A percentile compares a stretch with the other conserved stretches of the same genome.
Conservation (phyloP, 2,329 filamentous ascomycete genomes). For the Claviceps cyperi region DNA sequence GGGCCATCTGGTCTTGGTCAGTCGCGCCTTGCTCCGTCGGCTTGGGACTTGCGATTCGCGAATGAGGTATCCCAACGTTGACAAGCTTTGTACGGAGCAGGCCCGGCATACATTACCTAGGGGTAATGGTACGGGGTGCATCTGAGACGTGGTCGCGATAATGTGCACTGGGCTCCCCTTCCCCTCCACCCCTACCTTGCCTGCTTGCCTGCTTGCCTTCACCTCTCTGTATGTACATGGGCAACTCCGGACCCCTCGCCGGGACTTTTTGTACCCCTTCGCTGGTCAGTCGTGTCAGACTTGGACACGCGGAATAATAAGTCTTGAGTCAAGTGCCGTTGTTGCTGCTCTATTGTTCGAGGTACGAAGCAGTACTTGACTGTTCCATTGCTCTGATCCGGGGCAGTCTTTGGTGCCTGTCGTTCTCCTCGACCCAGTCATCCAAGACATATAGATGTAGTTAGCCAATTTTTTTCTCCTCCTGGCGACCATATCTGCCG, state of each 20-base stretch:
- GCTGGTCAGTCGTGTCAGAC: neutral
- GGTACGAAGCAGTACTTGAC: neutral
- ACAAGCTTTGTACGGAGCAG: neutral
- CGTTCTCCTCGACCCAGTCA: neutral
- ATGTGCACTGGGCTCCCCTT: neutral
- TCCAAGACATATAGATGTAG: neutral
- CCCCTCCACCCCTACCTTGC: neutral
- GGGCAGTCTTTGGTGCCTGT: neutral
- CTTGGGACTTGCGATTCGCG: neutral
- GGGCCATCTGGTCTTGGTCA: constrained; percentile 1
- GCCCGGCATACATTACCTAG: neutral
- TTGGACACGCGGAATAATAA: neutral
- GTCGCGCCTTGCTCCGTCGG: neutral
- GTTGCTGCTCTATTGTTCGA: neutral
- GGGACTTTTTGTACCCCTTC: constrained; percentile 1
- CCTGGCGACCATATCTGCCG: neutral
- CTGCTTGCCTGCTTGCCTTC: neutral
- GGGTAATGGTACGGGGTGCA: neutral
- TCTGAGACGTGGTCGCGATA: neutral
- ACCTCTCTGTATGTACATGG: neutral
- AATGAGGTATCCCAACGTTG: neutral
- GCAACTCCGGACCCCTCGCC: neutral
- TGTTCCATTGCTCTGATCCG: neutral
- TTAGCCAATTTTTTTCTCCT: neutral
- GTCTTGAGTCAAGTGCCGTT: neutral